phyloP scores from a whole-genome alignment of 139 green algal species.

The Trebouxia sp. region DNA sequence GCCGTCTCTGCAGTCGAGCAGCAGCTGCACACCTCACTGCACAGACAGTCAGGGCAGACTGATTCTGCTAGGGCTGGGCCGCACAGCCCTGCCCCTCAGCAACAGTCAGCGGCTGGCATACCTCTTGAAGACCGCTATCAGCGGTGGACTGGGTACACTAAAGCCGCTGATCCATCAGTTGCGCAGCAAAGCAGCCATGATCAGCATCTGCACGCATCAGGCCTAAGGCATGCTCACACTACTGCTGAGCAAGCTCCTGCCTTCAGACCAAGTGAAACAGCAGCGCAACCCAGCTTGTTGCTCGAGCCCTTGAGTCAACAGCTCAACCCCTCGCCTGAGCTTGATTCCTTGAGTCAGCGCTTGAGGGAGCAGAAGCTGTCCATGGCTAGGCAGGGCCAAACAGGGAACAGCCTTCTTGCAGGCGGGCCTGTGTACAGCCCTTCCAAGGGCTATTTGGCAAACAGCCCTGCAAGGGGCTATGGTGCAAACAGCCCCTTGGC shows the following conservation, averaged over 20 bases:
- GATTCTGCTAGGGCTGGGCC: not conserved
- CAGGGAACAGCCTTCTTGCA: not conserved
- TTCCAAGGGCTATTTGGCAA: not conserved
- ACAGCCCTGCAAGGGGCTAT: not conserved
- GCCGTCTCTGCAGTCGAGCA: conserved; percentile 18
- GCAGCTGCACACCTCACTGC: not conserved
- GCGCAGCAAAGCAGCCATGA: no score
- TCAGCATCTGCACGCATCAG: not conserved
- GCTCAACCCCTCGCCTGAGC: not conserved
- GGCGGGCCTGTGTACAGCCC: not conserved
- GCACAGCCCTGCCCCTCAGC: not conserved
- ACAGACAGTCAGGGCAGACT: not conserved
- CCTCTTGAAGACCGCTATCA: not conserved
- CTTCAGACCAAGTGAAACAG: no score
- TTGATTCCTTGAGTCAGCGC: conserved; percentile 15
- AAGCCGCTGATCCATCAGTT: no score
- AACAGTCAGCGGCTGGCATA: no score
- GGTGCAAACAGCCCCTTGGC: not conserved
- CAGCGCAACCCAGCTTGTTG: not conserved
- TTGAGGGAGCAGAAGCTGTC: conserved; percentile 7
- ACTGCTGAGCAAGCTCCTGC: no score
- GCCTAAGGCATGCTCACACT: no score
- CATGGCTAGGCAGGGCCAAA: not conserved
- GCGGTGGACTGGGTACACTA: not conserved
- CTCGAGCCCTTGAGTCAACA: not conserved